Evolutionary conservation across 345 rosid species (phyloP).

Genomic region (Salix purpurea): DNA sequence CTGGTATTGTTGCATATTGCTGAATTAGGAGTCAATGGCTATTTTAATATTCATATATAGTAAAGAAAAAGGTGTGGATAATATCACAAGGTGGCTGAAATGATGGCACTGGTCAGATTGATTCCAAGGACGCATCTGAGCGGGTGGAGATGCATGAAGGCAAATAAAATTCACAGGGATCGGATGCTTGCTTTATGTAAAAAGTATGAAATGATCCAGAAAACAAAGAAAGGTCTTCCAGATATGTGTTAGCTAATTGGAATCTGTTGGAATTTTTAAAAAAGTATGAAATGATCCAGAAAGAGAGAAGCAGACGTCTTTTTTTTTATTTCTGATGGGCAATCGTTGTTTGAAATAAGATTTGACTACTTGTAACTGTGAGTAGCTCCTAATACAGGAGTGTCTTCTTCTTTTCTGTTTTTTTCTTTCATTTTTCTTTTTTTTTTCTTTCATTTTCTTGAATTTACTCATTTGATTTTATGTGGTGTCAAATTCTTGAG

Average conservation of each 20-base stretch:
- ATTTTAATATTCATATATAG: slow-evolving; percentile 29
- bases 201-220: slow-evolving; percentile 24
- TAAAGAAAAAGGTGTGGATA: slow-evolving; percentile 9
- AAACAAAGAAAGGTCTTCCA: background rate
- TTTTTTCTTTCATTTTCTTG: too few species aligned
- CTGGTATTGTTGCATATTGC: background rate
- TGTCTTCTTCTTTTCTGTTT: too few species aligned
- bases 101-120: slow-evolving; percentile 17
- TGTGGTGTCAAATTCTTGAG: background rate
- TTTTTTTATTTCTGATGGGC: background rate
- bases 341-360: background rate
- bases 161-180: slow-evolving; percentile 10
- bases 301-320: background rate
- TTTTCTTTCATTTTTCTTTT: too few species aligned
- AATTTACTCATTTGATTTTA: background rate
- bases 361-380: background rate
- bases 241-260: background rate
- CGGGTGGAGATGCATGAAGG: slow-evolving; percentile 14
- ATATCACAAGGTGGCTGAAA: slow-evolving; percentile 10
- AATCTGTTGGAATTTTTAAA: slow-evolving; percentile 6
- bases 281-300: too few species aligned
- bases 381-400: too few species aligned
- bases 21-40: background rate
- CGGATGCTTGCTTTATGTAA: slow-evolving; percentile 32
- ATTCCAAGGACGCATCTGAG: slow-evolving; percentile 23